phyloP scores from a whole-genome alignment of 441 rosid genomes.

The Francoa sonchifolia region DNA sequence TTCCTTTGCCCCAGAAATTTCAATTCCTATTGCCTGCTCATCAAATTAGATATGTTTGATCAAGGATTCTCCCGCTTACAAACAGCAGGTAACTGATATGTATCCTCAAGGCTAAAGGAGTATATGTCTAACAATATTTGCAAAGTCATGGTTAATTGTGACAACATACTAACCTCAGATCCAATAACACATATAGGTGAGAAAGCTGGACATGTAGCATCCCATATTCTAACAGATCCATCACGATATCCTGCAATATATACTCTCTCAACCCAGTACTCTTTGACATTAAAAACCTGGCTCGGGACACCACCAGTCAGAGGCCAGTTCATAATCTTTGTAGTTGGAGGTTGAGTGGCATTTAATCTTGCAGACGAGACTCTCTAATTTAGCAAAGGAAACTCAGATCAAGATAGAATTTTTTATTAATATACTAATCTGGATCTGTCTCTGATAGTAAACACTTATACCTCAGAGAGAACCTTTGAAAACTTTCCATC shows the following conservation, averaged over 20 bases:
- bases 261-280: conserved; percentile 39
- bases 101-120: conserved; percentile 7
- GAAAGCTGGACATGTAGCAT: conserved; percentile 43
- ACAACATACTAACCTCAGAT: conserved; percentile 24
- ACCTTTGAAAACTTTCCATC: conserved; percentile 27
- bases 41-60: conserved; percentile 13
- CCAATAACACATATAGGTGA: conserved; percentile 30
- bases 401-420: conserved; percentile 1
- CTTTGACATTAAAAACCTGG: conserved; percentile 26
- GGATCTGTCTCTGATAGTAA: neutral
- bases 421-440: neutral
- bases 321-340: conserved; percentile 39
- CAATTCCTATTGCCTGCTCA: conserved; percentile 36
- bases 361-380: conserved; percentile 40
- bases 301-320: conserved; percentile 50
- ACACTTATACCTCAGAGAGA: conserved; percentile 39
- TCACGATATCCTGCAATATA: conserved; percentile 55
- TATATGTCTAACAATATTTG: conserved; percentile 5
- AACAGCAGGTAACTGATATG: no score
- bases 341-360: conserved; percentile 22
- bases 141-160: conserved; percentile 5
- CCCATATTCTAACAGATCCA: conserved; percentile 58
- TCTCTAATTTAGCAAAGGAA: conserved; percentile 24
- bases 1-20: conserved; percentile 27
- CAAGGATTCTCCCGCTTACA: conserved; percentile 8